Base-by-base conservation (phyloP, 2,329 filamentous ascomycete species). In the Alternaria longipes region DNA sequence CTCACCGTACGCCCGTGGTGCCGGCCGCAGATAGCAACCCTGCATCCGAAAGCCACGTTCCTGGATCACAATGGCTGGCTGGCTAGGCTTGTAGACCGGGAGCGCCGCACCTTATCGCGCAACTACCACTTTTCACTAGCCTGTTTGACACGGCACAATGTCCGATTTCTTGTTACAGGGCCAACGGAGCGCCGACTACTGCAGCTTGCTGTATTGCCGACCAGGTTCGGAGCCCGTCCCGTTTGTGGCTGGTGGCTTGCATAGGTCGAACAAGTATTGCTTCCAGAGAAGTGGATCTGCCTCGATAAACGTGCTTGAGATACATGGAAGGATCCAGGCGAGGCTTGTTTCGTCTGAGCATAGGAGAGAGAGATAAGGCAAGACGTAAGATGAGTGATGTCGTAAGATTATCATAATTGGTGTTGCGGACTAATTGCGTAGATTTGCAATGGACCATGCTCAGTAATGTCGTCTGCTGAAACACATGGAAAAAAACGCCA, bases 191-290 rank as follows among this genome's bases (percentile, higher is more conserved):
- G 24, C 58, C 49, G 41, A 36, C 49, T 61, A 49, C 42, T 52
- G 54, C 40, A 58, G 36, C 28, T 26, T 34, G 22, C 49, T 41
- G 34, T 50, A 38, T 30, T 58, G 20, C 24, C 47, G 36, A 40
- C 58, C 34, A 28, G 40, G 47, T 47, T 60, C 46, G 58, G 58
- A 60, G 30, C 26, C 20, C 50, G 54, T 60, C 34, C 58, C 54
- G 58, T 52, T 40, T 47, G 41, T 57, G 58, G 47, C 54, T 57
- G 30, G 58, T 46, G 58, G 54, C 58, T 57, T 60, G 58, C 54
- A 52, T 47, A 41, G 20, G 54, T 57, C 54, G 22, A 46, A 52
- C 47, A 53, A 36, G 47, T 28, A 50, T 53, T 28, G 24, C 38
- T 57, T 61, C 54, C 32, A 61, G 54, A 57, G 42, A 51, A 41